Conservation (phyloP, 2,329 filamentous ascomycete genomes). For the Fusarium sp. region DNA sequence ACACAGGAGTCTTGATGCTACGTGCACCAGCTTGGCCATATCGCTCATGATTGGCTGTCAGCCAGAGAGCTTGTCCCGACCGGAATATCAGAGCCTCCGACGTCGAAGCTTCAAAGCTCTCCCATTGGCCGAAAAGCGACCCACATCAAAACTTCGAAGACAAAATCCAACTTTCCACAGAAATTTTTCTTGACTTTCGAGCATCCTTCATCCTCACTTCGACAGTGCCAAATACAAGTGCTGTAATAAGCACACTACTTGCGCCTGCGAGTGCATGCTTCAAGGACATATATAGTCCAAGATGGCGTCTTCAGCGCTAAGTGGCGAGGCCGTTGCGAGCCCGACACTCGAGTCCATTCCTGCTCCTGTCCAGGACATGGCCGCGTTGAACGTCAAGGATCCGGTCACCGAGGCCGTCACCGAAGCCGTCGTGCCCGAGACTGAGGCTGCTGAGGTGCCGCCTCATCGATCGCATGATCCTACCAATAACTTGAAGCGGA, state of each 20-base stretch:
- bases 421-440: constrained; percentile 24
- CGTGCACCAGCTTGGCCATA: constrained; percentile 2
- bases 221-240: constrained; percentile 28
- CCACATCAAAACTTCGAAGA: constrained; percentile 37
- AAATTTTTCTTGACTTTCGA: constrained; percentile 39
- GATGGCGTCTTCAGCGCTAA: constrained; percentile 43
- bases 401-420: constrained; percentile 33
- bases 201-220: constrained; percentile 38
- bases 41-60: constrained; percentile 36
- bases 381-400: constrained; percentile 44
- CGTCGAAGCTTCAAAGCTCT: accelerated
- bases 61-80: neutral
- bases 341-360: constrained; percentile 34
- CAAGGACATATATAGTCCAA: constrained; percentile 25
- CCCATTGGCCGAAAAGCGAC: neutral
- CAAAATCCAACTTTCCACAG: constrained; percentile 37
- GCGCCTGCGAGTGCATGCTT: constrained; percentile 43
- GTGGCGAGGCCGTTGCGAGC: constrained; percentile 35
- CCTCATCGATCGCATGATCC: constrained; percentile 78
- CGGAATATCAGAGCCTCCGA: constrained; percentile 27
- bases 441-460: constrained; percentile 52
- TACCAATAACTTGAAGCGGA: constrained; percentile 81
- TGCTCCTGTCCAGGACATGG: constrained; percentile 40
- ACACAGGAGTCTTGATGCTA: constrained; percentile 37
- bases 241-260: constrained; percentile 34